Base-by-base conservation (phyloP, 2,329 filamentous ascomycete genomes). In the Dryadomyces quercus-mongolicae region DNA sequence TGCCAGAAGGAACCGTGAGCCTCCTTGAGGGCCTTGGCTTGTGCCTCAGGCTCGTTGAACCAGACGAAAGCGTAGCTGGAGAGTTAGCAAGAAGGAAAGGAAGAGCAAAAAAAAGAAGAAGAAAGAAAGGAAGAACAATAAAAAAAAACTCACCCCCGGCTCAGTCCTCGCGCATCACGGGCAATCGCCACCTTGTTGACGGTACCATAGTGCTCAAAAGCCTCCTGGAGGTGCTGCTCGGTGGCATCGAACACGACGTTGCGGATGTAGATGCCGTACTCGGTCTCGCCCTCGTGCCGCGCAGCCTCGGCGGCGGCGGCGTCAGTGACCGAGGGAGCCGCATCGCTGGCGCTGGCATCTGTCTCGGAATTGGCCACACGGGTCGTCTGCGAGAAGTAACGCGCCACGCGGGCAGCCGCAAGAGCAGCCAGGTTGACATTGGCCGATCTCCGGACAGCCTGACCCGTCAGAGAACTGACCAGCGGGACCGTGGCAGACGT, bases 1-100 rank as follows among this genome's bases (percentile, higher is more conserved):
- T 69, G 67, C 67, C 67, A 70, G 62, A 69, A 70, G 4, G 65
- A 64, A 31, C 64, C 63, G 61, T 69, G 60, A 55, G 66, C 62
- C 49, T 61, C 60, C 16, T 52, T 52, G 12, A 63, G 55, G 16
- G 67, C 67, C 51, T 59, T 57, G 9, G 61, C 31, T 55, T 60
- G 54, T 10, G 56, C 57, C 2, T 64, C 63, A 3, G 53, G 49
- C 3, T 45, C 50, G 25, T 58, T 57, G 51, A 65, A 68, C 51
- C 56, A 63, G 49, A 69, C 63, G 55, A 70, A 70, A 22, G 61
- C 67, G 53, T 59, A 69, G n/a, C 67, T 68, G 38, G 2, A 12
- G 15, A 4, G 16, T 13, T 13, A 42, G 38, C 6, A 12, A 12
- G 15, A 16, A 15, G 38, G 16, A n/a, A 5, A 15, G 18, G 36